Evolutionary conservation across 805 yeast species (phyloP).

Genomic region (Barnettozyma sp.): DNA sequence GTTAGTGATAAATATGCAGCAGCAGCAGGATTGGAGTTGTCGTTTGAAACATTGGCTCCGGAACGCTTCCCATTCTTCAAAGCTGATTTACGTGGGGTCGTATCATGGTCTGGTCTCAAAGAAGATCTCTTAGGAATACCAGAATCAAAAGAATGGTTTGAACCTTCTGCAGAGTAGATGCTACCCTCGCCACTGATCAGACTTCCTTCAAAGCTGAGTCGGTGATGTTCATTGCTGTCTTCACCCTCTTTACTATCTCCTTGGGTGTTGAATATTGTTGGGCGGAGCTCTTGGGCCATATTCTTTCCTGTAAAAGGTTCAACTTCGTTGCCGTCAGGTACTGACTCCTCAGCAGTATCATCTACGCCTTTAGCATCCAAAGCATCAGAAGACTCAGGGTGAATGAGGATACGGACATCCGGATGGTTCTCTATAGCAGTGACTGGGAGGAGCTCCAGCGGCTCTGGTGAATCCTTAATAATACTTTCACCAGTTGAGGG

Average conservation of each 20-base stretch:
- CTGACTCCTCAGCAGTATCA: constrained; percentile 18
- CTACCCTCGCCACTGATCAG: constrained; percentile 9
- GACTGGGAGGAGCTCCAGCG: too few species aligned
- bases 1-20: constrained; percentile 61
- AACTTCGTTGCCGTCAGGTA: constrained; percentile 5
- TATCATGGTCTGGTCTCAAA: constrained; percentile 18
- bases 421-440: too few species aligned
- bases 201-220: constrained; percentile 1
- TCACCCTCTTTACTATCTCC: constrained; percentile 1
- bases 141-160: not conserved
- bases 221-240: not conserved
- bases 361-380: constrained; percentile 17
- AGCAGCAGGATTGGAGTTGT: constrained; percentile 38
- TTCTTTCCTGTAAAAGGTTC: constrained; percentile 4
- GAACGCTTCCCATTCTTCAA: constrained; percentile 27
- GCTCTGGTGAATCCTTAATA: too few species aligned
- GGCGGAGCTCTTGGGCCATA: constrained; percentile 44
- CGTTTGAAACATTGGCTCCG: constrained; percentile 18
- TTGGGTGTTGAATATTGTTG: constrained; percentile 26
- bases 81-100: constrained; percentile 44
- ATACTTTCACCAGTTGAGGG: too few species aligned
- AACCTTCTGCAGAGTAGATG: constrained; percentile 10
- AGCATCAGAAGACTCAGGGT: constrained; percentile 21
- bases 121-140: constrained; percentile 31
- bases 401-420: too few species aligned